Percentiles rank a stretch among this genome's conserved stretches.
These are phyloP conservation scores for Candida corydali DNA, from an alignment of 805 yeast genomes.

Conservation along the genomic window DNA sequence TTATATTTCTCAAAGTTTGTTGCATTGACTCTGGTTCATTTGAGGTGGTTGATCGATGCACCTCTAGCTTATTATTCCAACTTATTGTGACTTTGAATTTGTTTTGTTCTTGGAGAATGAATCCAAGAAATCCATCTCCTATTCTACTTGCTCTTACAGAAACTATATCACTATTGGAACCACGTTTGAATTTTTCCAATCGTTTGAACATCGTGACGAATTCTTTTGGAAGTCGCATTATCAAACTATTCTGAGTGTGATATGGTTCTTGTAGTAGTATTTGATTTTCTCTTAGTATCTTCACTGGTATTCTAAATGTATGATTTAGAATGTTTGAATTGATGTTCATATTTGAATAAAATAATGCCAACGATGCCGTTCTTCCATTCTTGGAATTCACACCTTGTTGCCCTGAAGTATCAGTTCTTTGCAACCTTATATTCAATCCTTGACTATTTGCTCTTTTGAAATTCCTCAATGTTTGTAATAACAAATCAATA, in stretches of 20 bases:
- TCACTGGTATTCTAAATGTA: constrained; percentile 68
- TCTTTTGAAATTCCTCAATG: constrained; percentile 52
- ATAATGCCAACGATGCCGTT: constrained; percentile 51
- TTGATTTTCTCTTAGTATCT: constrained; percentile 52
- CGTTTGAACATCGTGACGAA: constrained; percentile 54
- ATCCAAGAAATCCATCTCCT: constrained; percentile 45
- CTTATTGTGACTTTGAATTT: constrained; percentile 48
- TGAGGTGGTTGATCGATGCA: constrained; percentile 29
- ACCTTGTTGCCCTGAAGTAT: constrained; percentile 19
- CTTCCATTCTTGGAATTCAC: constrained; percentile 25
- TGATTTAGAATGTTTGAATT: constrained; percentile 50
- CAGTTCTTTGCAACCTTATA: constrained; percentile 48
- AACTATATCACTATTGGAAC: constrained; percentile 34
- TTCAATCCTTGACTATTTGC: constrained; percentile 48
- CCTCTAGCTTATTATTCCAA: constrained; percentile 55
- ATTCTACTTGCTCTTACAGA: constrained; percentile 46
- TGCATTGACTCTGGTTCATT: constrained; percentile 7
- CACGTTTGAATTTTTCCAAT: constrained; percentile 58
- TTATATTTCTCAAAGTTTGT: constrained; percentile 4
- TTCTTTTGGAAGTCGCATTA: constrained; percentile 49
- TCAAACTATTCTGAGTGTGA: constrained; percentile 48
- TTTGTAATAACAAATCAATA: constrained; percentile 55
- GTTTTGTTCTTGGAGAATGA: constrained; percentile 53
- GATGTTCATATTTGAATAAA: constrained; percentile 46
- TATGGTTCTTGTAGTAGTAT: constrained; percentile 61